A percentile compares a stretch with the other conserved stretches of the same genome.
These are phyloP conservation scores for Fomitopsis palustris DNA, from an alignment of 1,284 basidiomycete species.

Conservation along the genomic window DNA sequence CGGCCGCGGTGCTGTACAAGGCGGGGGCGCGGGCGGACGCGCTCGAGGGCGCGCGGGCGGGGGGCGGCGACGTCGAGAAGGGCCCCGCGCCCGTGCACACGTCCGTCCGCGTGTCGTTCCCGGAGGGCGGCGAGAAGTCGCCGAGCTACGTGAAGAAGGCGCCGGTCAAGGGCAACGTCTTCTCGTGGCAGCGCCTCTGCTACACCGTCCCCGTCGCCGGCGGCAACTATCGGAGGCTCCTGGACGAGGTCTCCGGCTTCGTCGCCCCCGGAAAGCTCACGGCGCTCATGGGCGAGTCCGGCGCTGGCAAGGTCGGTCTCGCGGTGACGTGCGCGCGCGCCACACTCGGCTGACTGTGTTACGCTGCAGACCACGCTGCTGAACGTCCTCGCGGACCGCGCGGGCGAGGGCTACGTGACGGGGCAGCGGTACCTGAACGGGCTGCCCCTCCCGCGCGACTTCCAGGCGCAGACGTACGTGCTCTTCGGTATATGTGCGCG, in stretches of 20 bases:
- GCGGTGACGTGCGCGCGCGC: neutral
- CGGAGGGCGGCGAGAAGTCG: constrained; percentile 6
- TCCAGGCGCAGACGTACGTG: constrained; percentile 62
- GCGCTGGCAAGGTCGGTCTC: constrained; percentile 64
- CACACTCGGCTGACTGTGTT: neutral
- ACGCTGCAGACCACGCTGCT: constrained; percentile 66
- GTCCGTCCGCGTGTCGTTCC: neutral
- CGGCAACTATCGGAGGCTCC: constrained; percentile 50
- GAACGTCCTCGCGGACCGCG: constrained; percentile 79
- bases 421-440: constrained; percentile 81
- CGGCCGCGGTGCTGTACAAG: constrained; percentile 36
- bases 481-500: neutral
- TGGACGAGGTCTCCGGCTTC: constrained; percentile 80
- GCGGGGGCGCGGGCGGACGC: neutral
- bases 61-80: neutral
- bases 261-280: constrained; percentile 79
- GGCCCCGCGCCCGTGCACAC: neutral
- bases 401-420: constrained; percentile 66
- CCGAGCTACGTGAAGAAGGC: constrained; percentile 18
- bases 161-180: constrained; percentile 34
- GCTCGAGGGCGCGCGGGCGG: neutral
- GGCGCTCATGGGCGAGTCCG: constrained; percentile 78
- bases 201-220: constrained; percentile 60
- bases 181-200: constrained; percentile 58
- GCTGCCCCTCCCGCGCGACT: constrained; percentile 61